Evolutionary conservation across 75 land plant genomes (phyloP).

Genomic region (Pinus taeda): DNA sequence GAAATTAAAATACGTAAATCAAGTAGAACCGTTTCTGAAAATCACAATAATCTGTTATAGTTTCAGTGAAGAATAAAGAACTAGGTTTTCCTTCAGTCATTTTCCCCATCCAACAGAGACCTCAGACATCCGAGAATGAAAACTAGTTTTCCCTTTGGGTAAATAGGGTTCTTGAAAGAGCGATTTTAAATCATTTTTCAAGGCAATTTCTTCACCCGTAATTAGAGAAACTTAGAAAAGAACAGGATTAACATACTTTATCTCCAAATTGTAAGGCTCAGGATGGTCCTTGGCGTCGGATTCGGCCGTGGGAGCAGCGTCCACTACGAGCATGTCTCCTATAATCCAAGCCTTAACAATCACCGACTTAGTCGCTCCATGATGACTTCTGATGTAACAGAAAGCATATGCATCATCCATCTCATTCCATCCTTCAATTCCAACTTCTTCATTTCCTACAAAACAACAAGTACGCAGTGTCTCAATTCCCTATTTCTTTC

Average conservation of each 20-base stretch:
- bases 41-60: no score
- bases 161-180: neutral
- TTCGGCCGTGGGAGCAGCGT: constrained; percentile 32
- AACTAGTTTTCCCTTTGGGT: neutral
- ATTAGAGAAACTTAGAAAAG: neutral
- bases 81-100: no score
- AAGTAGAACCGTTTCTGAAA: no score
- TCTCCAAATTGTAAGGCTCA: constrained; percentile 56
- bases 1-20: no score
- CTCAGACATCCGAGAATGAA: neutral
- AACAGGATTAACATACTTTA: constrained; percentile 43
- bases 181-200: neutral
- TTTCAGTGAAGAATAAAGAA: no score
- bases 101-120: neutral
- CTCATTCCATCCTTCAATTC: constrained; percentile 90
- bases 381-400: constrained; percentile 41
- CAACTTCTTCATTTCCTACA: constrained; percentile 64
- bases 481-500: neutral
- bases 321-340: constrained; percentile 60
- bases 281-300: constrained; percentile 11
- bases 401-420: constrained; percentile 74
- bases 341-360: constrained; percentile 66
- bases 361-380: constrained; percentile 42
- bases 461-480: neutral
- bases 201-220: neutral